Conservation (phyloP, 768 basidiomycete species). For the Paxillus ammoniavirescens region DNA sequence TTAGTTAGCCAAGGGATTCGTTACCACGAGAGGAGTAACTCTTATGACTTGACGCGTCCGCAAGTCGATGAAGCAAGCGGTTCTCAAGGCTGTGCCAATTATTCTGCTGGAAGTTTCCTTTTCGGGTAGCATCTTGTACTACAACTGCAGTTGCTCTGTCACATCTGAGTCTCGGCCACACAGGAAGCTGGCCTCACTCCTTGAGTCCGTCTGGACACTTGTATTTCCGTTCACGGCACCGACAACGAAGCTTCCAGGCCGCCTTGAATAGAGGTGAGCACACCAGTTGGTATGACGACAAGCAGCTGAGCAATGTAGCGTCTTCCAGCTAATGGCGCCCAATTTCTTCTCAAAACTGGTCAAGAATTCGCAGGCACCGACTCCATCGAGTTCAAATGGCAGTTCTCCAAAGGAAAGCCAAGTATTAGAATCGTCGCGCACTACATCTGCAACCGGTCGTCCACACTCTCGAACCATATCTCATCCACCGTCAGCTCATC, state of each 20-base stretch:
- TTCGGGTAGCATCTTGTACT: too few relatives aligned
- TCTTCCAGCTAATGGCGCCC: conserved; percentile 20
- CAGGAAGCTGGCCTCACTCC: neutral
- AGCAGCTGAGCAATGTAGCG: neutral
- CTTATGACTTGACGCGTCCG: too few relatives aligned
- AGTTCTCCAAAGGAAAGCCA: conserved; percentile 1
- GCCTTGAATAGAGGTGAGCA: neutral
- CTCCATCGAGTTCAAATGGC: conserved; percentile 1
- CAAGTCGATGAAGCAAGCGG: too few relatives aligned
- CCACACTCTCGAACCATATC: conserved; percentile 13
- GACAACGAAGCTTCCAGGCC: neutral
- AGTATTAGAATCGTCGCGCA: neutral
- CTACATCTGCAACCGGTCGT: neutral
- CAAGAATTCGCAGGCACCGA: conserved; percentile 13
- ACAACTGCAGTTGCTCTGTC: neutral
- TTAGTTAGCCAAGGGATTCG: too few relatives aligned
- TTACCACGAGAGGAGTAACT: too few relatives aligned
- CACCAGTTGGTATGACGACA: neutral
- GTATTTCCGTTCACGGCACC: neutral
- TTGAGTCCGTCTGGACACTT: neutral
- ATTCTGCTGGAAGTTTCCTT: too few relatives aligned
- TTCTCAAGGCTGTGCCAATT: too few relatives aligned
- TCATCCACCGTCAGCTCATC: conserved; percentile 5
- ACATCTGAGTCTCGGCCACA: too few relatives aligned
- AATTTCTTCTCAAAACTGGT: conserved; percentile 32